Evolutionary conservation across 2,329 filamentous ascomycete species (phyloP).

Genomic region (Epichloe brachyelytri): DNA sequence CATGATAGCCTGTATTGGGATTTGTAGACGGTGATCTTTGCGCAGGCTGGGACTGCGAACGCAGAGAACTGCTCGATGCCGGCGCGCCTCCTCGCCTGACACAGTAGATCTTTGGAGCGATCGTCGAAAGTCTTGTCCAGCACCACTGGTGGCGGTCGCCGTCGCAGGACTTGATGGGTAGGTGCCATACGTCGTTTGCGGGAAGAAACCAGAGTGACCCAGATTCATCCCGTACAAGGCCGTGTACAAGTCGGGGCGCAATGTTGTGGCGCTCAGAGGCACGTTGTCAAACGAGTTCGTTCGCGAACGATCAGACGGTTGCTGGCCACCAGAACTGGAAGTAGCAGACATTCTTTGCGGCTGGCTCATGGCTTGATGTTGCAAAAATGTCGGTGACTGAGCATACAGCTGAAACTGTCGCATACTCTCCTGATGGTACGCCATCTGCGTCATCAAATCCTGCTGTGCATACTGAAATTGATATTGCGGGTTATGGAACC

Average conservation of each 20-base stretch:
- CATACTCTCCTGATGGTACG: slow-evolving; percentile 24
- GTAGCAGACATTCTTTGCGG: slow-evolving; percentile 17
- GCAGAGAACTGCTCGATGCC: slow-evolving; percentile 40
- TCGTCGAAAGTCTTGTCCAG: slow-evolving; percentile 40
- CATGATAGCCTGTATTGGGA: slow-evolving; percentile 12
- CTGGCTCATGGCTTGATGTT: slow-evolving; percentile 24
- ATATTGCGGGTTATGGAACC: slow-evolving; percentile 32
- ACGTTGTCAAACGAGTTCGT: slow-evolving; percentile 52
- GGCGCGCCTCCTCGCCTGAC: slow-evolving; percentile 34
- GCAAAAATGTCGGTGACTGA: slow-evolving; percentile 21
- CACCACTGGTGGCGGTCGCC: slow-evolving; percentile 26
- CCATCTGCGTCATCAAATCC: slow-evolving; percentile 29
- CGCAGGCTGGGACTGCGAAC: slow-evolving; percentile 56
- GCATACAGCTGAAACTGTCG: slow-evolving; percentile 23
- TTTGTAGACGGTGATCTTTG: slow-evolving; percentile 29
- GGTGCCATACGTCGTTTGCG: slow-evolving; percentile 34
- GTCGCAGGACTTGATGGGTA: slow-evolving; percentile 46
- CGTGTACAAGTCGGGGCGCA: slow-evolving; percentile 41
- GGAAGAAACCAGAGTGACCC: slow-evolving; percentile 31
- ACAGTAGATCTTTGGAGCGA: slow-evolving; percentile 41
- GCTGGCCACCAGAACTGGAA: slow-evolving; percentile 14
- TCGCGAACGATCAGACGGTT: slow-evolving; percentile 37
- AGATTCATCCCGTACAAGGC: slow-evolving; percentile 31
- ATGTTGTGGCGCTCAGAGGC: slow-evolving; percentile 40
- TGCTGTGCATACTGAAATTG: slow-evolving; percentile 29